Conservation (phyloP, 2,329 filamentous ascomycete species). For the Aspergillus sp. region DNA sequence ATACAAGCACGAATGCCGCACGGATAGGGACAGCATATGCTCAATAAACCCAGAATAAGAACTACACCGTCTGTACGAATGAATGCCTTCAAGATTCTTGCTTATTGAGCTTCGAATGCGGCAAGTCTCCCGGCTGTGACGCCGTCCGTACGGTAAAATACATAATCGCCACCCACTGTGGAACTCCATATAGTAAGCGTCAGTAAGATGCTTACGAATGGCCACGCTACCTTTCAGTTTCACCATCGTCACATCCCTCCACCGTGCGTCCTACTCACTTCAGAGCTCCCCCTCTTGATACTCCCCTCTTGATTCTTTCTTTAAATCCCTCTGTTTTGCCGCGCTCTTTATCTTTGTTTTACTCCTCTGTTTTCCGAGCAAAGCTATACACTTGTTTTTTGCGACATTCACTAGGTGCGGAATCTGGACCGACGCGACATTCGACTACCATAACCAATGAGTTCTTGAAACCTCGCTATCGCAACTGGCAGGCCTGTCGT, state of each 20-base stretch:
- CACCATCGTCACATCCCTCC: slow-evolving; percentile 3
- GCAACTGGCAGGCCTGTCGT: slow-evolving; percentile 1
- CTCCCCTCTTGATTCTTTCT: not conserved
- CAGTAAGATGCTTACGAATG: slow-evolving; percentile 3
- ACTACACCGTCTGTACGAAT: too few relatives aligned
- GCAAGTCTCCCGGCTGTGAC: slow-evolving; percentile 9
- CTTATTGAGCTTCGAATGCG: slow-evolving; percentile 16
- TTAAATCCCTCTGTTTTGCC: not conserved
- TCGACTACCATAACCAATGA: slow-evolving; percentile 3
- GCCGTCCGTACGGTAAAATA: slow-evolving; percentile 3
- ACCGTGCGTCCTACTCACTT: not conserved
- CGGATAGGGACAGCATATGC: not conserved
- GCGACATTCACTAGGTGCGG: not conserved
- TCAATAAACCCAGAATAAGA: slow-evolving; percentile 1
- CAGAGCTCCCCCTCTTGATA: not conserved
- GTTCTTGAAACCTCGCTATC: not conserved
- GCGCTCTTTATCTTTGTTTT: not conserved
- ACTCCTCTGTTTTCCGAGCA: not conserved
- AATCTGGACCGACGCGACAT: not conserved
- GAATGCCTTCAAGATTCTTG: not conserved
- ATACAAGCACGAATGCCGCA: not conserved
- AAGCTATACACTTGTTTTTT: not conserved
- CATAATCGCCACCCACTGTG: not conserved
- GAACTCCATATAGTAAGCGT: not conserved
- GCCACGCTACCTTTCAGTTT: slow-evolving; percentile 8